Evolutionary conservation across 805 yeast genomes (phyloP), one percentile per base, ranked within the genome.

Genomic region (Suhomyces emberorum): DNA sequence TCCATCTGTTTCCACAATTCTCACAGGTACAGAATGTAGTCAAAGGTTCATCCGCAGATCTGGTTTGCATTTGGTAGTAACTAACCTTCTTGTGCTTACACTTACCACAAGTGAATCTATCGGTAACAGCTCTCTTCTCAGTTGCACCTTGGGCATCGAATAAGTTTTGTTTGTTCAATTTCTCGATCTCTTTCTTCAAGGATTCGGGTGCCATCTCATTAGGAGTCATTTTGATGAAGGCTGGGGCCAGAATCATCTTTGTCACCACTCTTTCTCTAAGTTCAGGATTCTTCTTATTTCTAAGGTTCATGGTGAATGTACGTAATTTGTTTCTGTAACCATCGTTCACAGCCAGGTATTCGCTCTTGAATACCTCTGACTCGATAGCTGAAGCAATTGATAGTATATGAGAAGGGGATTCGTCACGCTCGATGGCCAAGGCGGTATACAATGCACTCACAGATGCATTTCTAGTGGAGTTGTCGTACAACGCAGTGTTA

Each of bases 1-100:
- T 93, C 98, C 98, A 93, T 62, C 98, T 78, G 57, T 93, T 88
- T 44, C 98, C 98, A 69, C 98, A 93, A 47, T 79, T 87, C 55
- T 89, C 97, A 69, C 98, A 93, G 3, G 96, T 89, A 70, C 98
- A 93, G 59, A 93, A 93, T 1, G 98, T 93, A 6, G 98, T 93
- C 54, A 93, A 76, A 41, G 98, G 98, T 65, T 93, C 98, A 77
- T 93, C 98, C 14, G 98, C 98, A 39, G 96, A 86, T 64, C 98
- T 76, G 22, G 98, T 93, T 71, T 93, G 98, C 83, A 93, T 76
- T 68, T 93, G 98, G 63, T 89, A 91, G 61, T 93, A 93, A 50
- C 95, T 84, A 28, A 93, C 98, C 70, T 88, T 88, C 74, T 89
- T 88, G 60, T 88, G 91, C 65, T 91, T 93, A 76, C 98, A 93